phyloP scores from a whole-genome alignment of 1,284 basidiomycete species.

The Rhodotorula sp. region DNA sequence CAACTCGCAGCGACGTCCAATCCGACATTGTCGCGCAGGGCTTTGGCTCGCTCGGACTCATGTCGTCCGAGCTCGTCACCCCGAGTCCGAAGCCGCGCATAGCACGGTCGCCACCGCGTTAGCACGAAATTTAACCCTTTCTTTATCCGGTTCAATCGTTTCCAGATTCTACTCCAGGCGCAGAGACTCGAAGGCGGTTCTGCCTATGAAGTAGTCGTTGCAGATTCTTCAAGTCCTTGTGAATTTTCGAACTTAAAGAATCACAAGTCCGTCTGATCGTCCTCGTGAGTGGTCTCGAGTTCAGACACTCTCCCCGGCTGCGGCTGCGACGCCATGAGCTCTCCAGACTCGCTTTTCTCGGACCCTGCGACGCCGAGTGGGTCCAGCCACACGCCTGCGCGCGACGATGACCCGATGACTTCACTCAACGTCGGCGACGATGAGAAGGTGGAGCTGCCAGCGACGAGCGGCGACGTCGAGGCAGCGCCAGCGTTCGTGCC shows the following conservation, averaged over 20 bases:
- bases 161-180: no score
- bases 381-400: neutral
- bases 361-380: neutral
- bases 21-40: constrained; percentile 59
- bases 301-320: neutral
- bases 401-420: neutral
- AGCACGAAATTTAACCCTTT: no score
- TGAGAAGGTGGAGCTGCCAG: neutral
- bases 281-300: no score
- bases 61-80: constrained; percentile 95
- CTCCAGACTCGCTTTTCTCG: constrained; percentile 18
- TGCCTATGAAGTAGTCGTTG: no score
- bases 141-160: no score
- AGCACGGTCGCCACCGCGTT: no score
- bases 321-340: neutral
- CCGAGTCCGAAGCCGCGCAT: constrained; percentile 90
- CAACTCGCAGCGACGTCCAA: constrained; percentile 80
- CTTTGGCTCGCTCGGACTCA: constrained; percentile 91
- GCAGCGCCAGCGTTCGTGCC: constrained; percentile 11
- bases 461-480: neutral
- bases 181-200: no score
- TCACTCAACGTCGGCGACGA: neutral
- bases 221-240: no score
- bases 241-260: no score
- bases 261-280: no score